Base-by-base conservation (phyloP, 345 rosid genomes). In the Boechera divaricarpa region DNA sequence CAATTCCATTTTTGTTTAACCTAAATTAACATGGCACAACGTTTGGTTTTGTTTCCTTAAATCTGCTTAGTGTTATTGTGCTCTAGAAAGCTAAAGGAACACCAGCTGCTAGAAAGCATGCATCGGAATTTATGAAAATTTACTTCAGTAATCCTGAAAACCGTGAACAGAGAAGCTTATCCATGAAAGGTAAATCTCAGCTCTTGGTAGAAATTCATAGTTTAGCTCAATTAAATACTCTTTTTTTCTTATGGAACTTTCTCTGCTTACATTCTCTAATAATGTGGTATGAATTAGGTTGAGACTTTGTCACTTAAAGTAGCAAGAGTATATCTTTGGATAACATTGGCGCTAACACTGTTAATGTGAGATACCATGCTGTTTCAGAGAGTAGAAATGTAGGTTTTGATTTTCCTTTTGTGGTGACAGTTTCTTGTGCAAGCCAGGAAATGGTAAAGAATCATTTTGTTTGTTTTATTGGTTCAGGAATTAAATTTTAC, bases 21-120 rank as follows among this genome's bases (percentile, higher is more conserved):
- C 10, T 21, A 6, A 36, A 39, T 54, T 3, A 16, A 49, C 16
- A 5, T 45, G 35, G 5, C 52, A 35, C 52, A 73, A 1, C 38
- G 29, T 52, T 26, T 8, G 26, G 2, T 15, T 78, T 52, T 3
- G 29, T 36, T 21, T 18, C 1, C 58, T 70, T 72, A 44, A 78
- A 31, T 49, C 45, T 59, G 38, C 24, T 32, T 52, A 60, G 10
- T 66, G 60, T 45, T 28, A 6, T 29, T 74, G 65, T 80, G 76
- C 21, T 82, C 67, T 88, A 94, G 98, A 90, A 84, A 84, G 88
- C 90, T 59, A 94, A 87, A 87, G 89, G 98, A 82, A 89, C 91
- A 68, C 82, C 87, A 66, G 91, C 93, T 49, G 97, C 97, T 18
- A 88, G 97, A 85, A 91, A 87, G 75, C 92, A 44, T 55, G 82